A percentile compares a stretch with the other conserved stretches of the same genome.
Conservation (phyloP, 257 asterid genomes). For the Catharanthus roseus region DNA sequence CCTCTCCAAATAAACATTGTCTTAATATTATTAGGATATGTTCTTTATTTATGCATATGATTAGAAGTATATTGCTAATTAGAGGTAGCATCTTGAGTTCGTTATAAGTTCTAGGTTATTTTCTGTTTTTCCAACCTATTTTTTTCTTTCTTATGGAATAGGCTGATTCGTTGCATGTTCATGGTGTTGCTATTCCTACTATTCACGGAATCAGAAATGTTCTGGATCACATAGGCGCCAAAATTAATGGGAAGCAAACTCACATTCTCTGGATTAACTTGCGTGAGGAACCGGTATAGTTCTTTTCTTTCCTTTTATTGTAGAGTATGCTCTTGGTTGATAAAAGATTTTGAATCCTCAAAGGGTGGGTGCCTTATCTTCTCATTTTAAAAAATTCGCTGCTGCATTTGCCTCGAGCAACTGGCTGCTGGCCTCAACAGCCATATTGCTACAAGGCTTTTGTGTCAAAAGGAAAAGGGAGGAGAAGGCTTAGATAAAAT, state of each 20-base stretch:
- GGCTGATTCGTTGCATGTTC: slow-evolving; percentile 83
- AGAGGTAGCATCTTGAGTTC: slow-evolving; percentile 3
- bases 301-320: background rate
- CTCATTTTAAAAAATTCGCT: background rate
- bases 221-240: slow-evolving; percentile 77
- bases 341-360: background rate
- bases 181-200: slow-evolving; percentile 97
- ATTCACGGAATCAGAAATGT: slow-evolving; percentile 88
- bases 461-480: background rate
- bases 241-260: slow-evolving; percentile 48
- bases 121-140: background rate
- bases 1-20: no score
- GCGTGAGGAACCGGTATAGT: slow-evolving; percentile 94
- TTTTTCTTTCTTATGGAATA: slow-evolving; percentile 19
- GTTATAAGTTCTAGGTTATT: background rate
- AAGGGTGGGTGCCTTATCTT: background rate
- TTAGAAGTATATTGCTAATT: background rate
- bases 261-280: slow-evolving; percentile 88
- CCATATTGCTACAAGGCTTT: background rate
- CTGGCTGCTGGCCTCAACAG: background rate
- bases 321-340: background rate
- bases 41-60: background rate
- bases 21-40: no score
- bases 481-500: no score
- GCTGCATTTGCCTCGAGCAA: background rate